phyloP scores from a whole-genome alignment of 257 asterid genomes.

The Fraxinus pennsylvanica region DNA sequence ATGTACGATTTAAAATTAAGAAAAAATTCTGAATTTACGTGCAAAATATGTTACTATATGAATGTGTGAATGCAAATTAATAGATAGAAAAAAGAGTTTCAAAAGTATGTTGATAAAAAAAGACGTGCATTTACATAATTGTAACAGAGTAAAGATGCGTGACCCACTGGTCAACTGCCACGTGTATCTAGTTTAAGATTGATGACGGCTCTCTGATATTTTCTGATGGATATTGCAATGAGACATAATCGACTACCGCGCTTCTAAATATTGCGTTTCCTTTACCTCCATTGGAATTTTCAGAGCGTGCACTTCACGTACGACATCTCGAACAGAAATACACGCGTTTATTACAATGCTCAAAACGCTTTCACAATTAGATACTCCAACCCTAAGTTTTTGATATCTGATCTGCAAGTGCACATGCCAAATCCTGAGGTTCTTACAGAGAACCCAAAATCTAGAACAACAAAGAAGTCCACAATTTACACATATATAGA shows the following conservation, averaged over 20 bases:
- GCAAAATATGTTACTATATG: no score
- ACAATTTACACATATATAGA: background rate
- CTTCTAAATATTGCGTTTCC: background rate
- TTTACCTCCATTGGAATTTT: background rate
- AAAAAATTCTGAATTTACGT: no score
- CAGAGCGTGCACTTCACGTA: slow-evolving; percentile 21
- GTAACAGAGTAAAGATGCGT: no score
- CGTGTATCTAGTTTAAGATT: no score
- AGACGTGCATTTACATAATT: no score
- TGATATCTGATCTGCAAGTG: slow-evolving; percentile 24
- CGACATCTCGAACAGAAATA: background rate
- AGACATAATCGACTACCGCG: slow-evolving; percentile 9
- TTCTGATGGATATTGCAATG: slow-evolving; percentile 17
- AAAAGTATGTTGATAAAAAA: no score
- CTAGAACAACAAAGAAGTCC: background rate
- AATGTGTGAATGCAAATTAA: no score
- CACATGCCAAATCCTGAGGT: slow-evolving; percentile 30
- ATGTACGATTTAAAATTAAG: no score
- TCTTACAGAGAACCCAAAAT: background rate
- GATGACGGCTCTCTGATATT: background rate
- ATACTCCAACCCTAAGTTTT: slow-evolving; percentile 36
- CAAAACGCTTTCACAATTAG: slow-evolving; percentile 21
- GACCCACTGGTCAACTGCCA: no score
- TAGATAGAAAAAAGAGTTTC: no score
- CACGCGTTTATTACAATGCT: slow-evolving; percentile 33